These are phyloP conservation scores for Talaromyces rugulosus DNA, from an alignment of 2,329 filamentous ascomycete species.

Conservation along the genomic window DNA sequence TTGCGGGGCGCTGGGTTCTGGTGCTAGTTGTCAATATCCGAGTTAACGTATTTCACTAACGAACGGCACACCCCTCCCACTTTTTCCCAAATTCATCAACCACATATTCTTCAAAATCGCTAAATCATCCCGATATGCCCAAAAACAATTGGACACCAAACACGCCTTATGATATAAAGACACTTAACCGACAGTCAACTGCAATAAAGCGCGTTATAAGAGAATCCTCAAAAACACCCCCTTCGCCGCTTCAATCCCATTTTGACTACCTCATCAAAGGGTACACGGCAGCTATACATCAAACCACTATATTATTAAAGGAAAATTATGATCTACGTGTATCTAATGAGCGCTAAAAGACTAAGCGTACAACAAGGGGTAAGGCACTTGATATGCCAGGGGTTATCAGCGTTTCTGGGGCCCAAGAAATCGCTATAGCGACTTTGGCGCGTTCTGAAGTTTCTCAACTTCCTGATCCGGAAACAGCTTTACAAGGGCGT, in stretches of 20 bases:
- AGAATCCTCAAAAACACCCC: not conserved
- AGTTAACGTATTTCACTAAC: too few relatives aligned
- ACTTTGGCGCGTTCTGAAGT: not conserved
- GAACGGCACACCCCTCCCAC: too few relatives aligned
- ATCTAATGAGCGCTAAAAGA: not conserved
- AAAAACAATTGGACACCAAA: not conserved
- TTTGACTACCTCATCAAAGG: not conserved
- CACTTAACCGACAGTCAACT: not conserved
- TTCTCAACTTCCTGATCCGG: not conserved
- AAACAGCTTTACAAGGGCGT: not conserved
- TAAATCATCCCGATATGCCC: not conserved
- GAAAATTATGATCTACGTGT: constrained; percentile 1
- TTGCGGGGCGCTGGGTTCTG: too few relatives aligned
- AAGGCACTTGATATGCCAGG: not conserved
- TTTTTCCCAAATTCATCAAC: not conserved
- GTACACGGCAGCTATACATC: not conserved
- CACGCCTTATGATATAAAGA: not conserved
- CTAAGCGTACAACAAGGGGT: not conserved
- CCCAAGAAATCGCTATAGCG: not conserved
- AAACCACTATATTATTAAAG: not conserved
- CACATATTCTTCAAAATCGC: not conserved
- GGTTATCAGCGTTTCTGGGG: not conserved
- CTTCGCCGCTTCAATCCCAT: not conserved
- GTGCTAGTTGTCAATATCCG: too few relatives aligned
- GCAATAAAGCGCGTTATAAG: not conserved